A percentile compares a stretch with the other conserved stretches of the same genome.
phyloP scores from a whole-genome alignment of 305 asterid species.

The Petunia hybrid region DNA sequence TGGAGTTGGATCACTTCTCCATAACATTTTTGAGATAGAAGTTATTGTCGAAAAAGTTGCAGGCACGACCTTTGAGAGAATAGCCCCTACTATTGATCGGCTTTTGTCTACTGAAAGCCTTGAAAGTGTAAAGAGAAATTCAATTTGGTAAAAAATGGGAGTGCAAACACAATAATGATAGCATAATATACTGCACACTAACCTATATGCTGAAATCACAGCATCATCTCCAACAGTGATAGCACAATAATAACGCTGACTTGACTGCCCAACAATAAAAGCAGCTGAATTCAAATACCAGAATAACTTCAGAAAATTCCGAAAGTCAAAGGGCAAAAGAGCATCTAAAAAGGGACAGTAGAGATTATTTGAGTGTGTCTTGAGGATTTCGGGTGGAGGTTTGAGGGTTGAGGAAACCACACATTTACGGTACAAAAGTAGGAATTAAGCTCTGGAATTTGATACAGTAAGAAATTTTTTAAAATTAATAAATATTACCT shows the following conservation, averaged over 20 bases:
- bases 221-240: conserved; percentile 93
- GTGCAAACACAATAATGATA: background rate
- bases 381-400: background rate
- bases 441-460: conserved; percentile 17
- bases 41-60: conserved; percentile 90
- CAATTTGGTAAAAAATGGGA: conserved; percentile 34
- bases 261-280: conserved; percentile 98
- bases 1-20: conserved; percentile 73
- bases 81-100: conserved; percentile 94
- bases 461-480: conserved; percentile 8
- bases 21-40: conserved; percentile 80
- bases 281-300: conserved; percentile 92
- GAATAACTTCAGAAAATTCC: conserved; percentile 67
- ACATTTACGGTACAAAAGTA: background rate
- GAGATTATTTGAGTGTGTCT: background rate
- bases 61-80: conserved; percentile 95
- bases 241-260: conserved; percentile 88
- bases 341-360: background rate
- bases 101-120: conserved; percentile 90
- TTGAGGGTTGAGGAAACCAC: conserved; percentile 6
- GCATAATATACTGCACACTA: conserved; percentile 44
- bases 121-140: conserved; percentile 42
- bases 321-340: conserved; percentile 38
- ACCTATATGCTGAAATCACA: conserved; percentile 96
- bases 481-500: conserved; percentile 50